These are phyloP conservation scores for Cyphellophora attinorum DNA, from an alignment of 2,329 filamentous ascomycete species.

Conservation along the genomic window DNA sequence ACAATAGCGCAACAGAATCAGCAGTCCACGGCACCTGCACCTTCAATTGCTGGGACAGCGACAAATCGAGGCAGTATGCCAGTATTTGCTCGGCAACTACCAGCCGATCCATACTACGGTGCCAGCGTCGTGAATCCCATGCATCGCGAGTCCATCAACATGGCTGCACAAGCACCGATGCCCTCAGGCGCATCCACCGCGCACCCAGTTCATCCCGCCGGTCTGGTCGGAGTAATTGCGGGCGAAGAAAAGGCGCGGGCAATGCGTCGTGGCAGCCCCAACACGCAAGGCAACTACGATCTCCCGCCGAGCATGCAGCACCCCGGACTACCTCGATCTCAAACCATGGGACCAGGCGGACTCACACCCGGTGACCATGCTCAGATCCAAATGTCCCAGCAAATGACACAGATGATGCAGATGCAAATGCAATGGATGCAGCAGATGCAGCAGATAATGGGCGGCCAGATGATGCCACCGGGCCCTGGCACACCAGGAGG, in stretches of 20 bases:
- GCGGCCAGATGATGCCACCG: constrained; percentile 19
- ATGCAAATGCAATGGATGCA: constrained; percentile 96
- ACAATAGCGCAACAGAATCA: constrained; percentile 28
- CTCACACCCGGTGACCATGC: constrained; percentile 58
- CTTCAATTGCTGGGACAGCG: constrained; percentile 40
- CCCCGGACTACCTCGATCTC: constrained; percentile 26
- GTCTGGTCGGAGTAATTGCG: constrained; percentile 79
- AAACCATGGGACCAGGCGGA: constrained; percentile 24
- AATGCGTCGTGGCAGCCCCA: constrained; percentile 68
- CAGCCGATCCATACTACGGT: constrained; percentile 76
- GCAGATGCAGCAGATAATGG: constrained; percentile 55
- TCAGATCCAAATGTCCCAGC: constrained; percentile 70
- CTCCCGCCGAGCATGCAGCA: constrained; percentile 22
- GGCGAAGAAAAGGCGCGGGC: constrained; percentile 72
- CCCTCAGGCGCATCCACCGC: constrained; percentile 13
- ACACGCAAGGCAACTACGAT: constrained; percentile 39
- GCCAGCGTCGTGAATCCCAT: constrained; percentile 64
- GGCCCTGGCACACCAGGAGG: constrained; percentile 17
- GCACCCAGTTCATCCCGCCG: constrained; percentile 52
- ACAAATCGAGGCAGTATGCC: constrained; percentile 50
- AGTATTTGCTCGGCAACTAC: constrained; percentile 72
- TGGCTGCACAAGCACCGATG: constrained; percentile 34
- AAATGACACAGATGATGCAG: constrained; percentile 82
- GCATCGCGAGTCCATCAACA: constrained; percentile 64
- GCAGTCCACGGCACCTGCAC: constrained; percentile 46